These are phyloP conservation scores for Calophaca sinica DNA, from an alignment of 306 rosid species.

Conservation along the genomic window DNA sequence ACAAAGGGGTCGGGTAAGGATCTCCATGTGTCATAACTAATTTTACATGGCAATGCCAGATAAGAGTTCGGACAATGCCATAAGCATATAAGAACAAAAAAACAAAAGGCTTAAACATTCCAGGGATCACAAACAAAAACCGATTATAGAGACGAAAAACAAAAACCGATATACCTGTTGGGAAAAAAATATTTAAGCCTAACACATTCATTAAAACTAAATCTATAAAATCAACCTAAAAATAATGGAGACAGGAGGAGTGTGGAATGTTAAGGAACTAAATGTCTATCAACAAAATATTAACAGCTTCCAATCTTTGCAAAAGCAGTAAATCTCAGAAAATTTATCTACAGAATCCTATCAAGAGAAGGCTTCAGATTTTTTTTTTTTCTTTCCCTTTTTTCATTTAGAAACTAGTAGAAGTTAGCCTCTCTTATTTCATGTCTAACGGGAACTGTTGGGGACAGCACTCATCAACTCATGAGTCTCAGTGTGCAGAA, in stretches of 20 bases:
- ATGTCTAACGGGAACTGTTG: neutral
- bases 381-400: no score
- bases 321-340: conserved; percentile 13
- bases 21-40: no score
- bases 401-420: conserved; percentile 1
- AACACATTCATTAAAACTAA: neutral
- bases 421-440: conserved; percentile 1
- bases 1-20: no score
- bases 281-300: conserved; percentile 8
- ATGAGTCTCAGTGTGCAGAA: neutral
- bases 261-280: neutral
- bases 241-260: neutral
- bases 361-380: conserved; percentile 18
- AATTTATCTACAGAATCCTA: conserved; percentile 12
- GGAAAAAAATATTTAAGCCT: neutral
- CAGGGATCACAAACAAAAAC: neutral
- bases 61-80: neutral
- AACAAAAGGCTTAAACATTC: neutral
- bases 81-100: neutral
- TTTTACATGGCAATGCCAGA: no score
- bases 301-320: conserved; percentile 26
- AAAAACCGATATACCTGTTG: neutral
- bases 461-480: conserved; percentile 16
- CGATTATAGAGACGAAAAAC: neutral
- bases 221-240: conserved; percentile 12